phyloP scores from a whole-genome alignment of 176 grass and related monocot species.

The Secale cereale region DNA sequence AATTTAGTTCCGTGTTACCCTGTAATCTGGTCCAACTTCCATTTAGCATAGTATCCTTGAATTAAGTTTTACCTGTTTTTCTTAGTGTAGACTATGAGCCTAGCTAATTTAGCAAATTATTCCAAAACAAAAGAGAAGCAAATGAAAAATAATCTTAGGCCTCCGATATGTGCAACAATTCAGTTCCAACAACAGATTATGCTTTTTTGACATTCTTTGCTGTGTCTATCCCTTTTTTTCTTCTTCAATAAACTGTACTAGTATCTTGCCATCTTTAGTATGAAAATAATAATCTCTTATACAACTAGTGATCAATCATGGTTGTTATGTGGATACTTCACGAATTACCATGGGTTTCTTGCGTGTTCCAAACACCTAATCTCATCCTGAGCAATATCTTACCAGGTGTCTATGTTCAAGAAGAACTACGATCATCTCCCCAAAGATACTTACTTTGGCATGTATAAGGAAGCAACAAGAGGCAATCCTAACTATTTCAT shows the following conservation, averaged over 20 bases:
- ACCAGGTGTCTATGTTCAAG: conserved; percentile 97
- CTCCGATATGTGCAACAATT: neutral
- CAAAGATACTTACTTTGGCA: conserved; percentile 84
- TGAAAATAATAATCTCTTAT: neutral
- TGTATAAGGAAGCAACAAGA: conserved; percentile 94
- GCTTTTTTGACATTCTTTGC: neutral
- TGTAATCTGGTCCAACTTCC: neutral
- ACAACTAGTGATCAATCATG: neutral
- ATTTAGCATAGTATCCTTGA: too few species aligned
- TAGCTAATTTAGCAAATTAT: neutral
- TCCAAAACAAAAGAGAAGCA: neutral
- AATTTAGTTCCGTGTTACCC: neutral
- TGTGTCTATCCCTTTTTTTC: too few species aligned
- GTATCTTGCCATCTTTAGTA: conserved; percentile 8
- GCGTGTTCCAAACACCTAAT: neutral
- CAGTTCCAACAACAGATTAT: neutral
- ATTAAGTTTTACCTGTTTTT: too few species aligned
- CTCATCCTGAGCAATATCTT: conserved; percentile 20
- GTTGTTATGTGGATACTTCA: neutral
- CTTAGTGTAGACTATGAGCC: too few species aligned
- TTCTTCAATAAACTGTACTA: neutral
- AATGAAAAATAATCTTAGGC: neutral
- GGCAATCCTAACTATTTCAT: conserved; percentile 97
- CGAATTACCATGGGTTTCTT: neutral
- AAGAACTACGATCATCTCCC: conserved; percentile 99